A percentile compares a stretch with the other conserved stretches of the same genome.
These are phyloP conservation scores for Isatis lusitanica DNA, from an alignment of 441 rosid species.

Conservation along the genomic window DNA sequence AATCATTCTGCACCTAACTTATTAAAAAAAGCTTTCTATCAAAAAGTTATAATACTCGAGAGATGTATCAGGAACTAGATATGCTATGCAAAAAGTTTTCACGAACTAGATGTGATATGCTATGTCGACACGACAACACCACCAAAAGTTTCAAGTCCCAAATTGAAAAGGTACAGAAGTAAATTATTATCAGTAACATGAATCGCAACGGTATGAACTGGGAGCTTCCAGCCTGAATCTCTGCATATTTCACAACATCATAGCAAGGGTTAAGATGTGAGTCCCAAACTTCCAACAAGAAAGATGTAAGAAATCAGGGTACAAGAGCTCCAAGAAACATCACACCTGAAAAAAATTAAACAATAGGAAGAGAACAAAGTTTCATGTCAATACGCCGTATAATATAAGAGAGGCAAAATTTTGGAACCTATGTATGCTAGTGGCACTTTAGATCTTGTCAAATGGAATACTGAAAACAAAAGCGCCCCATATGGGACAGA, in stretches of 20 bases:
- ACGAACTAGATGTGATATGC: neutral
- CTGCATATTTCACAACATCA: slow-evolving; percentile 99
- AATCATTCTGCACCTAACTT: neutral
- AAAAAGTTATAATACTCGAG: neutral
- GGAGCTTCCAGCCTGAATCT: slow-evolving; percentile 49
- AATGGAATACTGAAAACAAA: slow-evolving; percentile 9
- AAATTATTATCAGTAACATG: slow-evolving; percentile 34
- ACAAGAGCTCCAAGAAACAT: slow-evolving; percentile 87
- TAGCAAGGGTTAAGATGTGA: slow-evolving; percentile 98
- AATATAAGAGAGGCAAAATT: slow-evolving; percentile 20
- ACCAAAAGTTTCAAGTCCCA: neutral
- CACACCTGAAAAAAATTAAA: slow-evolving; percentile 73
- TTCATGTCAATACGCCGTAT: slow-evolving; percentile 43
- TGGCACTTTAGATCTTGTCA: slow-evolving; percentile 2
- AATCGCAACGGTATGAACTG: slow-evolving; percentile 31
- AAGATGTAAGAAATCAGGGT: slow-evolving; percentile 93
- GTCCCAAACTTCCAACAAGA: slow-evolving; percentile 99
- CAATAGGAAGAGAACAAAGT: slow-evolving; percentile 52
- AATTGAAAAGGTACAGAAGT: slow-evolving; percentile 8
- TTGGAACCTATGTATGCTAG: neutral
- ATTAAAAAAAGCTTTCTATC: neutral
- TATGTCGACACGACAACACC: slow-evolving; percentile 8
- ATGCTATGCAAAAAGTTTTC: neutral
- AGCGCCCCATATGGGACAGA: neutral
- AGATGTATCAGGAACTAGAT: neutral